A percentile compares a stretch with the other conserved stretches of the same genome.
Conservation (phyloP, 495 filamentous ascomycete species). For the Penicillium turbatum region DNA sequence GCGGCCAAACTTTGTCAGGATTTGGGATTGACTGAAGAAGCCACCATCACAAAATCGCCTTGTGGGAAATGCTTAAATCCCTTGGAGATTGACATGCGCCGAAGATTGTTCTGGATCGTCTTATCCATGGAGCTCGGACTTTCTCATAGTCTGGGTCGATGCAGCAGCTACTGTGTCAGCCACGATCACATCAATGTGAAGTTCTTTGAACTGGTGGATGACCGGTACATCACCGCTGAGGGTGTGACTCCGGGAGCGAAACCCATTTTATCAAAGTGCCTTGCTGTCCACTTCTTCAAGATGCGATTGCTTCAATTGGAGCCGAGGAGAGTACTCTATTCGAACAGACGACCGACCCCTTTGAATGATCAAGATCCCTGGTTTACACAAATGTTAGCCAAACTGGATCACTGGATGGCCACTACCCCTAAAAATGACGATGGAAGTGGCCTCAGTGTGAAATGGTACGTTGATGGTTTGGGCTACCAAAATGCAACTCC, state of each 20-base stretch:
- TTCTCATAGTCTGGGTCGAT: constrained; percentile 78
- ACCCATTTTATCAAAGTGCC: constrained; percentile 69
- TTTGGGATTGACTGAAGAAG: constrained; percentile 77
- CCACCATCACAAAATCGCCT: constrained; percentile 62
- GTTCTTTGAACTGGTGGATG: constrained; percentile 74
- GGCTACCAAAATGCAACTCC: constrained; percentile 4
- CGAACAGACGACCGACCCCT: constrained; percentile 68
- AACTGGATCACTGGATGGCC: constrained; percentile 68
- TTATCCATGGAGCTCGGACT: constrained; percentile 82
- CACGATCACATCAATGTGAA: constrained; percentile 76
- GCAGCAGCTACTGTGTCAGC: constrained; percentile 72
- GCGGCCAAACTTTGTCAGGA: constrained; percentile 83
- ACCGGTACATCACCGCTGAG: constrained; percentile 73
- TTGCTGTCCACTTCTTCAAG: constrained; percentile 86
- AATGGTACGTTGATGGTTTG: constrained; percentile 45
- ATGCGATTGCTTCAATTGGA: constrained; percentile 88
- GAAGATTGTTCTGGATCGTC: constrained; percentile 81
- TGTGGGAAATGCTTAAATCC: constrained; percentile 49
- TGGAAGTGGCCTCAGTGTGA: constrained; percentile 60
- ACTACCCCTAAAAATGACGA: constrained; percentile 57
- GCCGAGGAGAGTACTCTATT: constrained; percentile 76
- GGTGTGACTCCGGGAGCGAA: constrained; percentile 64
- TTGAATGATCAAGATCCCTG: constrained; percentile 74
- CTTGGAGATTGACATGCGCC: constrained; percentile 79
- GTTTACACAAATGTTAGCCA: constrained; percentile 74